A percentile compares a stretch with the other conserved stretches of the same genome.
phyloP scores from a whole-genome alignment of 768 basidiomycete species.

The Gloeophyllum trabeum region DNA sequence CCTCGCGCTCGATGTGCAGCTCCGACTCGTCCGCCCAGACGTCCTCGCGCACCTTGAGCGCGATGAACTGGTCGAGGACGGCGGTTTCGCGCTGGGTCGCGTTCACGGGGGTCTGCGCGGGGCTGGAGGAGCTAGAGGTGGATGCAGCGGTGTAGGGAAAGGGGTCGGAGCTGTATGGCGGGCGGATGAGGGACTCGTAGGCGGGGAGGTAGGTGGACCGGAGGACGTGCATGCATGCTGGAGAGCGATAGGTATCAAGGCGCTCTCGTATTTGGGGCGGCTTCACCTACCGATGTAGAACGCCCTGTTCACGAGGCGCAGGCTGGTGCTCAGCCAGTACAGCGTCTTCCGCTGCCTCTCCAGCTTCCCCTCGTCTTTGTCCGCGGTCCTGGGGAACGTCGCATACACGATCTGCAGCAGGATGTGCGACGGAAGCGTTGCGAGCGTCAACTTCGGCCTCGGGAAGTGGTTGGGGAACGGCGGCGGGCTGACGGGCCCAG shows the following conservation, averaged over 20 bases:
- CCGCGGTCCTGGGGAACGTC: conserved; percentile 42
- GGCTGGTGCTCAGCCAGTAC: conserved; percentile 54
- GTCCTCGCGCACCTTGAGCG: conserved; percentile 72
- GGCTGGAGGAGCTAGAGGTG: conserved; percentile 11
- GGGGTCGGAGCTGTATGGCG: conserved; percentile 69
- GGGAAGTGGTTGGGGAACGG: conserved; percentile 19
- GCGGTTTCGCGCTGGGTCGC: conserved; percentile 61
- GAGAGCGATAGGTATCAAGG: neutral
- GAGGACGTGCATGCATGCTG: conserved; percentile 75
- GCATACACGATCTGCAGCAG: conserved; percentile 59
- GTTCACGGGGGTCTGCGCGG: conserved; percentile 19
- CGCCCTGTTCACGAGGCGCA: conserved; percentile 54
- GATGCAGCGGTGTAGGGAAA: conserved; percentile 40
- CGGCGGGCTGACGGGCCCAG: conserved; percentile 17
- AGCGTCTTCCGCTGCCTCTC: conserved; percentile 55
- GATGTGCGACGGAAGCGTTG: conserved; percentile 45
- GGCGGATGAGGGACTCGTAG: conserved; percentile 49
- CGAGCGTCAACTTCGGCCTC: conserved; percentile 11
- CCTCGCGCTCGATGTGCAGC: conserved; percentile 66
- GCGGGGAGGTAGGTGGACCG: conserved; percentile 63
- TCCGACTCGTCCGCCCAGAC: conserved; percentile 64
- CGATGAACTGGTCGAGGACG: conserved; percentile 70
- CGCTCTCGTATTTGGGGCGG: neutral
- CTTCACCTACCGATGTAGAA: conserved; percentile 50
- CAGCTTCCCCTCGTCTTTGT: conserved; percentile 25